phyloP scores from a whole-genome alignment of 1,284 basidiomycete species.

The Apiotrichum siamense region DNA sequence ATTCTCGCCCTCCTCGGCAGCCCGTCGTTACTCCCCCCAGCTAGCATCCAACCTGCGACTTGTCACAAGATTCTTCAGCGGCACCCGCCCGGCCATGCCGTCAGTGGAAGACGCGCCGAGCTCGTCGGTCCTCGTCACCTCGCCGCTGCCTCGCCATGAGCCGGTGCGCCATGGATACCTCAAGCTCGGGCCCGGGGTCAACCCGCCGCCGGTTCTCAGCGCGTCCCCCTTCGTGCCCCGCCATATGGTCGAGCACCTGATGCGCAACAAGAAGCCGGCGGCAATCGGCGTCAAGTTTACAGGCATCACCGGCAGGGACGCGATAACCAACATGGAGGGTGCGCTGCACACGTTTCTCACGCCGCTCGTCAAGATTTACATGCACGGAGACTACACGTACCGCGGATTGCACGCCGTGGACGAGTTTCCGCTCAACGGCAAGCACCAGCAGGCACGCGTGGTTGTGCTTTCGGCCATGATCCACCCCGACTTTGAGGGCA shows the following conservation, averaged over 20 bases:
- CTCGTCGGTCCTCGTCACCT: neutral
- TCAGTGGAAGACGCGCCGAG: no score
- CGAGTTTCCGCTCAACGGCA: neutral
- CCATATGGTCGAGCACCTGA: conserved; percentile 20
- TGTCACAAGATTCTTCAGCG: no score
- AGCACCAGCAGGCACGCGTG: conserved; percentile 9
- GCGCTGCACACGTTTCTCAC: conserved; percentile 26
- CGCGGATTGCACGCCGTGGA: conserved; percentile 8
- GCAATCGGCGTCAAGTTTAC: conserved; percentile 26
- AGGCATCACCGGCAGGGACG: conserved; percentile 1
- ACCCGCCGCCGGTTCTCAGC: neutral
- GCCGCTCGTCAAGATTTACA: conserved; percentile 14
- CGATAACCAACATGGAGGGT: conserved; percentile 27
- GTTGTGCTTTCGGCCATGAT: conserved; percentile 20
- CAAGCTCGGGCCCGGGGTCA: neutral
- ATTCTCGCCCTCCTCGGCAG: no score
- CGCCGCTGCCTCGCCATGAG: neutral
- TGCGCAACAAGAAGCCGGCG: conserved; percentile 26
- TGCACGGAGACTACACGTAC: conserved; percentile 26
- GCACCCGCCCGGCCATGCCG: no score
- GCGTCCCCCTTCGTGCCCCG: conserved; percentile 2
- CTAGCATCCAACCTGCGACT: no score
- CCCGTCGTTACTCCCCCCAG: no score
- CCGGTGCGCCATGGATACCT: conserved; percentile 1
- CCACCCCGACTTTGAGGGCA: conserved; percentile 28